Conservation (phyloP, 495 filamentous ascomycete genomes). For the Trichoderma asperelloides region DNA sequence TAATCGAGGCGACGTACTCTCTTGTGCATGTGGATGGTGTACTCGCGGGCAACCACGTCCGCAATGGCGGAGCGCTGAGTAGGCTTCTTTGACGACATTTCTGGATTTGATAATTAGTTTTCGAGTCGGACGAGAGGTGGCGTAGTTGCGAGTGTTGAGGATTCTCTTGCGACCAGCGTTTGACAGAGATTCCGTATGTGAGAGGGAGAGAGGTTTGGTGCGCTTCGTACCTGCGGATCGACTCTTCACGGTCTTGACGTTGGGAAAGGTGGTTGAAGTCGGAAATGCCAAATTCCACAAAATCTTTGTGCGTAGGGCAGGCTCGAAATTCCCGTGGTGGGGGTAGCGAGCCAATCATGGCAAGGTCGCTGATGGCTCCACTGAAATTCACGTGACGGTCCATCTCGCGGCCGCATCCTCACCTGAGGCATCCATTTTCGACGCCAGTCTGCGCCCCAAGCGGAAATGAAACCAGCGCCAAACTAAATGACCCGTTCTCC, state of each 20-base stretch:
- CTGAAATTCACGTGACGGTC: not conserved
- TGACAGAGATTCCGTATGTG: not conserved
- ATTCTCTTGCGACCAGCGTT: conserved; percentile 2
- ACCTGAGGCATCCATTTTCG: not conserved
- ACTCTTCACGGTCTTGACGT: conserved; percentile 9
- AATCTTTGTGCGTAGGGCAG: conserved; percentile 12
- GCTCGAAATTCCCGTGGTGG: conserved; percentile 8
- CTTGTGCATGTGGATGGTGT: conserved; percentile 99
- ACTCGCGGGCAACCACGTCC: conserved; percentile 98
- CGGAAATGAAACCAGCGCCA: conserved; percentile 1
- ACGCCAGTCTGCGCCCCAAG: not conserved
- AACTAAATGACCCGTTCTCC: conserved; percentile 4
- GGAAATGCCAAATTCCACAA: conserved; percentile 11
- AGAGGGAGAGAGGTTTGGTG: not conserved
- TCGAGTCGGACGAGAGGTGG: not conserved
- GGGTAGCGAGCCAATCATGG: conserved; percentile 9
- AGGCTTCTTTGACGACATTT: conserved; percentile 69
- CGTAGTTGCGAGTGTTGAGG: not conserved
- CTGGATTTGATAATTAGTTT: conserved; percentile 24
- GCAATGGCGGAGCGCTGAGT: conserved; percentile 81
- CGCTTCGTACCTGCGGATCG: conserved; percentile 12
- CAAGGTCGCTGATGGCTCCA: not conserved
- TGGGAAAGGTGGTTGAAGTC: not conserved
- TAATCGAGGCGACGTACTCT: conserved; percentile 64
- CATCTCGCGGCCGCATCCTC: not conserved